Evolutionary conservation across 371 early-diverging fungal genomes (phyloP).

Genomic region (Amoeboaphelidium protococcarum): DNA sequence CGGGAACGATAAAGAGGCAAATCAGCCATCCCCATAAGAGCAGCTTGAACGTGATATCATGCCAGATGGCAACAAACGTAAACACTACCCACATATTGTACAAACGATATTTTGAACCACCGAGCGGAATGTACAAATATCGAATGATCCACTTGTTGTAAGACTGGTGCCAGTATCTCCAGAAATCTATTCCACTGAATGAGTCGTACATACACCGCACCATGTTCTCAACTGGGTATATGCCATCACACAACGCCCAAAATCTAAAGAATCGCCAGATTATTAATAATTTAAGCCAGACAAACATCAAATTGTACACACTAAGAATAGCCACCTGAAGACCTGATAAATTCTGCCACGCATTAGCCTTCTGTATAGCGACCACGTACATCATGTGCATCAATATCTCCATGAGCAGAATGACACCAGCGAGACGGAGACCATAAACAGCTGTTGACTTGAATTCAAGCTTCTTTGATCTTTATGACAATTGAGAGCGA

Average conservation of each 20-base stretch:
- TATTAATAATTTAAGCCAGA: conserved; percentile 73
- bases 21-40: conserved; percentile 85
- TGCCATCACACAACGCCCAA: conserved; percentile 64
- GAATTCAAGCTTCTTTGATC: background rate
- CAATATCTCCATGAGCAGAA: conserved; percentile 51
- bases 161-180: conserved; percentile 68
- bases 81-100: conserved; percentile 53
- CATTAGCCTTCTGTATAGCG: conserved; percentile 50
- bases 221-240: conserved; percentile 73
- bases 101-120: conserved; percentile 28
- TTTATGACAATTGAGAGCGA: conserved; percentile 36
- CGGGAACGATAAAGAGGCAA: conserved; percentile 53
- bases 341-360: conserved; percentile 40
- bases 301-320: conserved; percentile 47
- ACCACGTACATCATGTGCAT: conserved; percentile 55
- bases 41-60: conserved; percentile 54
- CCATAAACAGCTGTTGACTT: conserved; percentile 3
- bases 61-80: conserved; percentile 88
- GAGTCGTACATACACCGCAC: conserved; percentile 71
- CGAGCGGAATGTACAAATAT: conserved; percentile 72
- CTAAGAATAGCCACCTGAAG: conserved; percentile 50
- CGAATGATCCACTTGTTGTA: conserved; percentile 72
- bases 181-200: conserved; percentile 63
- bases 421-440: conserved; percentile 10
- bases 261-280: conserved; percentile 83